Evolutionary conservation across 2,329 filamentous ascomycete genomes (phyloP), one percentile per base, ranked within the genome.

Genomic region (Iodosphaeria phyllophila): DNA sequence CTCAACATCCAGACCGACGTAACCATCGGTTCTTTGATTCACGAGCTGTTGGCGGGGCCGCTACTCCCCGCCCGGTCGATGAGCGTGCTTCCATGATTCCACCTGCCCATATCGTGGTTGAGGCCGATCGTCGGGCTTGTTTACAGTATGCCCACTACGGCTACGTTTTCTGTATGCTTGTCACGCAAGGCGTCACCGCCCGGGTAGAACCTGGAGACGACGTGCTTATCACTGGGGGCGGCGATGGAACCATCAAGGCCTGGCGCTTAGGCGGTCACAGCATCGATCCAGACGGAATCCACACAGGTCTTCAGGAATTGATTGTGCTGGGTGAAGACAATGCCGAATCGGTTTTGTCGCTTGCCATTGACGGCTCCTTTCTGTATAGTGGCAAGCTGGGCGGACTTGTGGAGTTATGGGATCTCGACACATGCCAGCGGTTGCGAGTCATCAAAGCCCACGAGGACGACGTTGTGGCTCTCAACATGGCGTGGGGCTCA

Each of bases 11-110:
- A 1, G 74, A 76, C 17, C 65, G 73, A 31, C 64, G 82, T 19
- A 76, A 77, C 32, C 82, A 92, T 46, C 66, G 77, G 13, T 95
- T 95, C 54, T 95, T 93, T 43, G 86, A 95, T 48, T 92, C 84
- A 0, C 65, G 72, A 26, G 83, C 84, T 1, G 74, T 86, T 2
- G 82, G 82, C 15, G 82, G 82, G 15, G 63, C 74, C 3, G 71
- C 69, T 22, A 84, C 82, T 2, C 82, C 82, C 0, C 60, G 76
- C 20, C 70, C 77, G 16, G 69, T 64, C 32, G 64, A 71, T 30
- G 58, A 69, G 23, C 54, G 60, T 21, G 67, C 62, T 51, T 44
- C 49, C 2, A 36, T 62, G 17, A 70, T 70, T 21, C 69, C 58
- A 3, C 52, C 52, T 20, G 52, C 63, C 4, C 52, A 51, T 44